Conservation (phyloP, 2,329 filamentous ascomycete genomes). For the Colletotrichum sp. region DNA sequence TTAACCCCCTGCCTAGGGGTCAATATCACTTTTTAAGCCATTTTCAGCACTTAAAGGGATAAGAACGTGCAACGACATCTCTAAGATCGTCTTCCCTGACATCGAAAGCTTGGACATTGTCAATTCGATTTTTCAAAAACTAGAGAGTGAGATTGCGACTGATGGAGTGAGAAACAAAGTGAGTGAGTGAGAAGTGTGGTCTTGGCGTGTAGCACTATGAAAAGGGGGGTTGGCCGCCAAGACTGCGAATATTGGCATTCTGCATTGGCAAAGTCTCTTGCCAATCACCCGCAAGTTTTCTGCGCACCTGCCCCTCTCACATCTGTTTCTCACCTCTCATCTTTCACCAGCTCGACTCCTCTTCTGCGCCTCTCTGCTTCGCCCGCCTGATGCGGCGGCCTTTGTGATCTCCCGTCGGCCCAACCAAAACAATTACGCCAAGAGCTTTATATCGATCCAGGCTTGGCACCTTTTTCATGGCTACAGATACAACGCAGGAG, state of each 20-base stretch:
- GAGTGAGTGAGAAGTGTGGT: neutral
- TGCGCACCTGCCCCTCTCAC: neutral
- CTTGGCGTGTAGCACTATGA: constrained; percentile 15
- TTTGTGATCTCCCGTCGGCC: neutral
- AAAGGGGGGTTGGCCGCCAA: constrained; percentile 15
- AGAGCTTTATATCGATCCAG: neutral
- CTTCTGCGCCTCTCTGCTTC: neutral
- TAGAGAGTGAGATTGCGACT: neutral
- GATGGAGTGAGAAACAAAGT: neutral
- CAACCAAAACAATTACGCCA: neutral
- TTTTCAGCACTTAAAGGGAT: no score
- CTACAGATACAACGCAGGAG: neutral
- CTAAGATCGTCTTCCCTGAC: neutral
- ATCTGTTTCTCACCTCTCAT: neutral
- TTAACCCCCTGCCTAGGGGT: no score
- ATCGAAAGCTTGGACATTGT: neutral
- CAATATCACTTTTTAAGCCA: no score
- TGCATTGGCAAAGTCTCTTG: neutral
- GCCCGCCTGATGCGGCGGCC: neutral
- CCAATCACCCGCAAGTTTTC: neutral
- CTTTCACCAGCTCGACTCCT: neutral
- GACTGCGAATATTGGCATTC: constrained; percentile 5
- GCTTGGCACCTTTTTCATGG: neutral
- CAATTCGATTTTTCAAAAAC: neutral
- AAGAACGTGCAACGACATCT: neutral